Evolutionary conservation across 2,329 filamentous ascomycete species (phyloP), one percentile per base, ranked within the genome.

Genomic region (Ophiocordyceps polyrhachis-furcata): DNA sequence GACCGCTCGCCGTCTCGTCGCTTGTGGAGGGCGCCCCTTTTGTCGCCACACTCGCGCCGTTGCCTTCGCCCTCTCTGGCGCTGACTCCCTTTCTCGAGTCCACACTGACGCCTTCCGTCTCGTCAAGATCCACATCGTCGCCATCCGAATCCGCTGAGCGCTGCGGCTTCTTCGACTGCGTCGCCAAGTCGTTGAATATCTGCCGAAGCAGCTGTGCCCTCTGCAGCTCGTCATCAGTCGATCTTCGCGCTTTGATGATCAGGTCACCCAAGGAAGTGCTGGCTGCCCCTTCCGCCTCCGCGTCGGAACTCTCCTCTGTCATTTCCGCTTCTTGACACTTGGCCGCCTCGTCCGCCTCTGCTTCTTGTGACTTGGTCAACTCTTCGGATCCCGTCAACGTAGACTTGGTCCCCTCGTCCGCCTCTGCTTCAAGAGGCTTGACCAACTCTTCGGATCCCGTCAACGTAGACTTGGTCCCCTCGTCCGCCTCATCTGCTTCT

Each of bases 121-220:
- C 23, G 32, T 23, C 13, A 13, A 17, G 11, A 12, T 19, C 15
- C 19, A 35, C 9, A 19, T 45, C 15, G 15, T 35, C 28, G 13
- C 13, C 49, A 7, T 42, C 15, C 8, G 37, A 41, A 3, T 43
- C 32, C 8, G 13, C 4, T 8, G 19, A 4, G 5, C 35, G 4
- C 14, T 48, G 46, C 19, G 42, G 7, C 41, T 49, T 46, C 37
- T 57, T 59, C 6, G 64, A 54, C 48, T 62, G 57, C 45, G 62
- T 58, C 12, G 69, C 65, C 42, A 76, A 57, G 45, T 69, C 62
- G 3, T 66, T 65, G 32, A 76, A 61, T 44, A 74, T 68, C 41
- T 60, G 61, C 51, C 73, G 69, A 49, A 76, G 73, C 11, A 62
- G 62, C 47, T 63, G 61, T 19, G 75, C 56, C 47, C 68, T 68